Evolutionary conservation across 495 filamentous ascomycete genomes (phyloP).

Genomic region (Massariosphaeria phaeospora): DNA sequence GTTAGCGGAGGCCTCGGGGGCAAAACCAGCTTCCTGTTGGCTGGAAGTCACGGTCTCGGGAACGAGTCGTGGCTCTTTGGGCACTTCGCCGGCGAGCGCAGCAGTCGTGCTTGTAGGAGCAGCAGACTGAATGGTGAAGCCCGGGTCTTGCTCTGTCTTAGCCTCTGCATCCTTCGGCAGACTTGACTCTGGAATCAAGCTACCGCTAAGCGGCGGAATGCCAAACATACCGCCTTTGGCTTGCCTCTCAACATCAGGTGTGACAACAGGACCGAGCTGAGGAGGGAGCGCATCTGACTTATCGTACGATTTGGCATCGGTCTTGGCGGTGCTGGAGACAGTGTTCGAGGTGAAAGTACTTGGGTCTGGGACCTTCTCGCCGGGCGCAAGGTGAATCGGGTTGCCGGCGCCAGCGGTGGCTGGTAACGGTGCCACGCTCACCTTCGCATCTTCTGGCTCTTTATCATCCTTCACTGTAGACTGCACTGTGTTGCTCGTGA

Average conservation of each 20-base stretch:
- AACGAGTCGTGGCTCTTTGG: constrained; percentile 50
- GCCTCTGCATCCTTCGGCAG: constrained; percentile 57
- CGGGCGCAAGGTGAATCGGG: constrained; percentile 71
- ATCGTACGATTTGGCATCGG: constrained; percentile 82
- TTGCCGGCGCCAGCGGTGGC: constrained; percentile 54
- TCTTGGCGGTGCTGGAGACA: constrained; percentile 57
- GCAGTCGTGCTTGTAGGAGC: constrained; percentile 68
- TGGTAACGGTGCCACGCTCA: constrained; percentile 42
- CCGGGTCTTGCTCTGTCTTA: constrained; percentile 44
- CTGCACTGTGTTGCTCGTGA: constrained; percentile 52
- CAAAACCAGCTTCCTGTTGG: constrained; percentile 23
- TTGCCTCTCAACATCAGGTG: constrained; percentile 44
- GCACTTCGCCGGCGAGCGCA: constrained; percentile 63
- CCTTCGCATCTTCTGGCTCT: constrained; percentile 24
- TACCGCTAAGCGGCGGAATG: constrained; percentile 57
- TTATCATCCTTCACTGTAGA: constrained; percentile 64
- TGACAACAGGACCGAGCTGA: constrained; percentile 46
- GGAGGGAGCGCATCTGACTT: constrained; percentile 49
- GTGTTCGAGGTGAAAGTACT: constrained; percentile 53
- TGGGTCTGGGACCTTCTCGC: constrained; percentile 71
- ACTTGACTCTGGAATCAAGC: constrained; percentile 81
- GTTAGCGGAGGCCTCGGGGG: constrained; percentile 25
- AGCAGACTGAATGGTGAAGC: constrained; percentile 61
- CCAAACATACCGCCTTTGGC: constrained; percentile 52
- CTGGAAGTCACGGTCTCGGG: constrained; percentile 26